Percentiles rank a stretch among this genome's conserved stretches.
phyloP scores from a whole-genome alignment of 2,329 filamentous ascomycete genomes.

The Metarhizium guizhouense region DNA sequence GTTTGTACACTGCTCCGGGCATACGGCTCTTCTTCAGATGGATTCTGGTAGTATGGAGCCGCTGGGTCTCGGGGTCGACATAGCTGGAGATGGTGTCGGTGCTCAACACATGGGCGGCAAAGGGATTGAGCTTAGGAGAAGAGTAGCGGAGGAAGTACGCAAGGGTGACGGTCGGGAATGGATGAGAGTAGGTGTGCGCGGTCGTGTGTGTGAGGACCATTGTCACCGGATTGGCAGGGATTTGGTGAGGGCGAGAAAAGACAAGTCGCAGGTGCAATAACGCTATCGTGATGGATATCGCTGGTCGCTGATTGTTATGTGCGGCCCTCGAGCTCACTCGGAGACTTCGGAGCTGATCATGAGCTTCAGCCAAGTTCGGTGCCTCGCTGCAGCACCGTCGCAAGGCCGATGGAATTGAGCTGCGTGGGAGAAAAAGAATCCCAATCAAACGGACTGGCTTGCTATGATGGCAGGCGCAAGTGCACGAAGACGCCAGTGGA shows the following conservation, averaged over 20 bases:
- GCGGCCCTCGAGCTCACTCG: conserved; percentile 13
- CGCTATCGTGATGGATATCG: conserved; percentile 8
- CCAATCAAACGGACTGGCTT: conserved; percentile 5
- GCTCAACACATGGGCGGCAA: conserved; percentile 72
- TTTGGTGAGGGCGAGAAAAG: neutral
- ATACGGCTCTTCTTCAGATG: conserved; percentile 77
- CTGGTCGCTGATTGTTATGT: conserved; percentile 1
- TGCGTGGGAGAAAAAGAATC: neutral
- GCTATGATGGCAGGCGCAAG: conserved; percentile 1
- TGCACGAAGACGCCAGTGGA: conserved; percentile 1
- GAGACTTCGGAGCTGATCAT: conserved; percentile 15
- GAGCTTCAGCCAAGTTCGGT: conserved; percentile 8
- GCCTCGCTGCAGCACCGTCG: conserved; percentile 3
- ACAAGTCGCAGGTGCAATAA: conserved; percentile 1
- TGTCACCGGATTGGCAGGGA: conserved; percentile 17
- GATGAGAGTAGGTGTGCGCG: conserved; percentile 68
- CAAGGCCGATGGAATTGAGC: neutral
- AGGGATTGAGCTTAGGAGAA: conserved; percentile 61
- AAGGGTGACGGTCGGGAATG: conserved; percentile 76
- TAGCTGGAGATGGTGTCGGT: conserved; percentile 72
- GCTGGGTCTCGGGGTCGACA: conserved; percentile 65
- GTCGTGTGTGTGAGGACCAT: conserved; percentile 59
- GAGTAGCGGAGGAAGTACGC: conserved; percentile 87
- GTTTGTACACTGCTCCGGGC: conserved; percentile 63
- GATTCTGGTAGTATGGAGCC: conserved; percentile 68